Percentiles rank a stretch among this genome's conserved stretches.
phyloP scores from a whole-genome alignment of 148 eudicot species.

The Camellia sinensis region DNA sequence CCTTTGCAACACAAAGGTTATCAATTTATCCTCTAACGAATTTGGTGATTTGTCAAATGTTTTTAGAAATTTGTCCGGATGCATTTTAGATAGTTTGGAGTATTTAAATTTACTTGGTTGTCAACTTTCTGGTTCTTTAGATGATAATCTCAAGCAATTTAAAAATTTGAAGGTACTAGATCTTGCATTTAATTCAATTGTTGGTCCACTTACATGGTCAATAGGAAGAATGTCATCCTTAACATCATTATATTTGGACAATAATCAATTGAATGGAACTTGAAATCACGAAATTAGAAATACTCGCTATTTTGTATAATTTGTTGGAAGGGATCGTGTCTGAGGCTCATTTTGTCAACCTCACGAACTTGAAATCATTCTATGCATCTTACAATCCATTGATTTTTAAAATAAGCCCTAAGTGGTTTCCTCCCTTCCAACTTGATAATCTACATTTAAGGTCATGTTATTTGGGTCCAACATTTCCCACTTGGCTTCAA shows the following conservation, averaged over 20 bases:
- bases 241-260: neutral
- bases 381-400: neutral
- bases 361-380: neutral
- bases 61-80: neutral
- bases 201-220: neutral
- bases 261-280: constrained; percentile 10
- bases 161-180: neutral
- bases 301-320: neutral
- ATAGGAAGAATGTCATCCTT: neutral
- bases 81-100: neutral
- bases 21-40: neutral
- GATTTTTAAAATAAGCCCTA: neutral
- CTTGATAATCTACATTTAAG: neutral
- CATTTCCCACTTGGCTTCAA: neutral
- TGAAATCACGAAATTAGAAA: constrained; percentile 1
- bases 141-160: neutral
- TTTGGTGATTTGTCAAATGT: neutral
- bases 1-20: neutral
- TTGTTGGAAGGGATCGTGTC: constrained; percentile 16
- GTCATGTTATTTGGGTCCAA: constrained; percentile 5
- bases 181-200: neutral
- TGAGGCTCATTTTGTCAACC: constrained; percentile 4
- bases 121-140: neutral
- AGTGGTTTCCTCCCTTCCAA: constrained; percentile 17
- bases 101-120: accelerated